Conservation (phyloP, 371 early-diverging fungal genomes). For the Rhizopus sp. region DNA sequence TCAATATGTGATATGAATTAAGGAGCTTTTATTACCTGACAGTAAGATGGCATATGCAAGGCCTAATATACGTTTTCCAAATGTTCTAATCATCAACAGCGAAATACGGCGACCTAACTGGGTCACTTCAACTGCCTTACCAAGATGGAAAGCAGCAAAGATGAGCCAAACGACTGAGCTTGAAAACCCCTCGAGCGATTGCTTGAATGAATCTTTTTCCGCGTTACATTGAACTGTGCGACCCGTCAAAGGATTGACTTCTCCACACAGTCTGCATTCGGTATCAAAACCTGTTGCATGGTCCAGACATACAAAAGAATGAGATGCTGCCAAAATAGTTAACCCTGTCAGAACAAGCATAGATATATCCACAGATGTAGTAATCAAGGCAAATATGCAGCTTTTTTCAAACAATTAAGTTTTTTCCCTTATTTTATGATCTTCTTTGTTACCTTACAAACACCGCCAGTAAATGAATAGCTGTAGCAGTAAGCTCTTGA, state of each 20-base stretch:
- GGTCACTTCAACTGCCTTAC: constrained; percentile 64
- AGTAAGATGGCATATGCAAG: constrained; percentile 63
- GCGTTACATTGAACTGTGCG: constrained; percentile 51
- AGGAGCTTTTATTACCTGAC: constrained; percentile 37
- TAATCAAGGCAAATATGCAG: constrained; percentile 62
- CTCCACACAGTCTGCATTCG: constrained; percentile 61
- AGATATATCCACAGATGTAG: constrained; percentile 62
- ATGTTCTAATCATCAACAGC: constrained; percentile 48
- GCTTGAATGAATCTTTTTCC: constrained; percentile 57
- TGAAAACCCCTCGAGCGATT: constrained; percentile 60
- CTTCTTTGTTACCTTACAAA: constrained; percentile 40
- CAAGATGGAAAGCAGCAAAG: constrained; percentile 75
- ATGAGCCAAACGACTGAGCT: constrained; percentile 70
- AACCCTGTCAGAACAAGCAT: constrained; percentile 56
- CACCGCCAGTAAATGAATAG: constrained; percentile 49
- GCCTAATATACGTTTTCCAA: constrained; percentile 61
- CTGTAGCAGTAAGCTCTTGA: constrained; percentile 44
- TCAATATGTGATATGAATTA: neutral
- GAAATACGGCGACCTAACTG: constrained; percentile 62
- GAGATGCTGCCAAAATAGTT: constrained; percentile 52
- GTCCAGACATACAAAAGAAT: constrained; percentile 60
- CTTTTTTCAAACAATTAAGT: constrained; percentile 28
- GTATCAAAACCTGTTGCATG: constrained; percentile 45
- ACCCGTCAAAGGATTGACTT: constrained; percentile 29
- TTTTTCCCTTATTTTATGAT: neutral